Conservation (phyloP, 768 basidiomycete species). For the Cyathus striatus region DNA sequence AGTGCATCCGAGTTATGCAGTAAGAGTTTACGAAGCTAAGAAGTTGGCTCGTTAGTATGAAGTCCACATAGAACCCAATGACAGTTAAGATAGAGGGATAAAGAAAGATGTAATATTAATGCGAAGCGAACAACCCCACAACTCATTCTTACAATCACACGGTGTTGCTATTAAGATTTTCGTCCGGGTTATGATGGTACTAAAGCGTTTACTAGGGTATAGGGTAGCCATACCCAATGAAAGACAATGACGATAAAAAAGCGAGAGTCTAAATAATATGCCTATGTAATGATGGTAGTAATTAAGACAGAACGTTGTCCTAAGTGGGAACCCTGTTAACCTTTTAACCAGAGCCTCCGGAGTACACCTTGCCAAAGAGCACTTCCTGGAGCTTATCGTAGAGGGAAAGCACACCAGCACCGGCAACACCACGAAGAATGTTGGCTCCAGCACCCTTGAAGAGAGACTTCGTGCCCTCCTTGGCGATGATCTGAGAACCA, state of each 20-base stretch:
- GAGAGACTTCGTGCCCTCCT: conserved; percentile 93
- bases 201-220: conserved; percentile 33
- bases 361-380: conserved; percentile 99
- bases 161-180: too few species aligned
- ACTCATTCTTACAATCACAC: too few species aligned
- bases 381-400: conserved; percentile 98
- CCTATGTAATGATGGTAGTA: conserved; percentile 24
- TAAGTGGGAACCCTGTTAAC: conserved; percentile 15
- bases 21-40: too few species aligned
- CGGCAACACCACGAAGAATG: conserved; percentile 98
- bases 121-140: too few species aligned
- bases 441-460: conserved; percentile 99
- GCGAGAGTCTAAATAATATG: conserved; percentile 30
- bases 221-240: conserved; percentile 34
- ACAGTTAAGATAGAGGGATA: too few species aligned
- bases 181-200: conserved; percentile 24
- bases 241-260: conserved; percentile 20
- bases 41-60: too few species aligned
- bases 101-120: too few species aligned
- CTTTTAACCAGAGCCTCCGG: conserved; percentile 66
- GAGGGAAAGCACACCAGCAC: conserved; percentile 97
- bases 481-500: conserved; percentile 87
- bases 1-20: too few species aligned
- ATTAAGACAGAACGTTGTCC: conserved; percentile 9
- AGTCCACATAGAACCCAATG: too few species aligned